These are phyloP conservation scores for Polytolypa hystricis DNA, from an alignment of 2,329 filamentous ascomycete genomes.

Conservation along the genomic window DNA sequence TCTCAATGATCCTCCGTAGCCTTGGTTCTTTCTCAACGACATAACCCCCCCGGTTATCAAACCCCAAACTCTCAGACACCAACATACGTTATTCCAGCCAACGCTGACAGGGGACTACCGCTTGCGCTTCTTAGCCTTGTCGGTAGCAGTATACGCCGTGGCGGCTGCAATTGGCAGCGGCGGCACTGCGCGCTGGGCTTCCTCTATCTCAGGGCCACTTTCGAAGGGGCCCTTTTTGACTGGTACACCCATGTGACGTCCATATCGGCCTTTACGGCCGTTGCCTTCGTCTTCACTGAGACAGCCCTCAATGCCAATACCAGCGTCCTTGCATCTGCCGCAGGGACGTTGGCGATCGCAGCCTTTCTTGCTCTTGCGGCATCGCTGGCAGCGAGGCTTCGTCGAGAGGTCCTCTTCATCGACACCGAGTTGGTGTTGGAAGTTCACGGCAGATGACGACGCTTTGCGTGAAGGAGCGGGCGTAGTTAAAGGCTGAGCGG, in stretches of 20 bases:
- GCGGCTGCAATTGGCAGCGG: slow-evolving; percentile 21
- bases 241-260: slow-evolving; percentile 56
- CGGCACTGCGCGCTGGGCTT: slow-evolving; percentile 19
- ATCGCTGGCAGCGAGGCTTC: slow-evolving; percentile 94
- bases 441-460: slow-evolving; percentile 48
- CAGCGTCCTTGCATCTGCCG: slow-evolving; percentile 88
- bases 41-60: too few relatives aligned
- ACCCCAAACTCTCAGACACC: too few relatives aligned
- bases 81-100: too few relatives aligned
- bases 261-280: slow-evolving; percentile 87
- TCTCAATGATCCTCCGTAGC: too few relatives aligned
- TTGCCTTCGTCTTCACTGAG: slow-evolving; percentile 97
- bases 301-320: slow-evolving; percentile 84
- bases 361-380: slow-evolving; percentile 98
- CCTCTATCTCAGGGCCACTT: slow-evolving; percentile 38
- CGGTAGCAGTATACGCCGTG: slow-evolving; percentile 17
- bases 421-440: slow-evolving; percentile 48
- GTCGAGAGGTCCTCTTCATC: slow-evolving; percentile 87
- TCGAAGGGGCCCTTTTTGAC: slow-evolving; percentile 52
- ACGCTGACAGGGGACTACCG: too few relatives aligned
- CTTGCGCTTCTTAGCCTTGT: slow-evolving; percentile 62
- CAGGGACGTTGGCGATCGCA: slow-evolving; percentile 95
- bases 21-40: too few relatives aligned
- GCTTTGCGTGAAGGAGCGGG: slow-evolving; percentile 37
- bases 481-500: slow-evolving; percentile 20